Evolutionary conservation across 2,329 filamentous ascomycete species (phyloP).

Genomic region (Zymoseptoria pseudotritici): DNA sequence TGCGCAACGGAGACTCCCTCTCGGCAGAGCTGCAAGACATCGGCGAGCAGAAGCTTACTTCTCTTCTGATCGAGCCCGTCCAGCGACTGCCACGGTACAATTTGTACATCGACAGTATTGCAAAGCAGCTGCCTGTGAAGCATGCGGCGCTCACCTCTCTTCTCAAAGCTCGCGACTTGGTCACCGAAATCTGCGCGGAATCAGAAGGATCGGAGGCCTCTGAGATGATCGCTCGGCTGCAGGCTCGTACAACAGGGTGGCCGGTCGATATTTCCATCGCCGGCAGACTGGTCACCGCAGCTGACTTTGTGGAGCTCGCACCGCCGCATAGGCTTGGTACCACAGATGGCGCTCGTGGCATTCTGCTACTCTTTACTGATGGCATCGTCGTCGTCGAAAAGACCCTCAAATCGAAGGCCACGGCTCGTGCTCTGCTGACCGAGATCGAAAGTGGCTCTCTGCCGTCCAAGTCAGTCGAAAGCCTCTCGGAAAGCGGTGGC

Average conservation of each 20-base stretch:
- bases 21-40: constrained; percentile 70
- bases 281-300: constrained; percentile 72
- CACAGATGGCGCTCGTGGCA: constrained; percentile 40
- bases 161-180: constrained; percentile 83
- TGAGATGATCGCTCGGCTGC: constrained; percentile 63
- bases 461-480: constrained; percentile 42
- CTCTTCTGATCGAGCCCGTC: constrained; percentile 90
- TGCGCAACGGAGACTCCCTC: constrained; percentile 71
- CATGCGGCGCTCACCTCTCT: constrained; percentile 78
- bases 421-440: constrained; percentile 69
- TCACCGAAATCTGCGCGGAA: constrained; percentile 93
- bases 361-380: constrained; percentile 80
- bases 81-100: constrained; percentile 92
- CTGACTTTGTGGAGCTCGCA: constrained; percentile 69
- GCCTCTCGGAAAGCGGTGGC: constrained; percentile 45
- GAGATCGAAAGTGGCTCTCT: constrained; percentile 70
- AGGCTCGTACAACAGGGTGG: constrained; percentile 23
- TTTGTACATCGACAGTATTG: constrained; percentile 91
- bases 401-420: constrained; percentile 35
- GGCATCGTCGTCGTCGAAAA: constrained; percentile 72
- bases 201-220: constrained; percentile 66
- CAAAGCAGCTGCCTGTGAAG: constrained; percentile 72
- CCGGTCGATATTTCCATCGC: constrained; percentile 47
- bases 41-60: constrained; percentile 85
- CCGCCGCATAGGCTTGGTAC: constrained; percentile 55